Evolutionary conservation across 1,284 basidiomycete genomes (phyloP).

Genomic region (Cutaneotrichosporon dermatis): DNA sequence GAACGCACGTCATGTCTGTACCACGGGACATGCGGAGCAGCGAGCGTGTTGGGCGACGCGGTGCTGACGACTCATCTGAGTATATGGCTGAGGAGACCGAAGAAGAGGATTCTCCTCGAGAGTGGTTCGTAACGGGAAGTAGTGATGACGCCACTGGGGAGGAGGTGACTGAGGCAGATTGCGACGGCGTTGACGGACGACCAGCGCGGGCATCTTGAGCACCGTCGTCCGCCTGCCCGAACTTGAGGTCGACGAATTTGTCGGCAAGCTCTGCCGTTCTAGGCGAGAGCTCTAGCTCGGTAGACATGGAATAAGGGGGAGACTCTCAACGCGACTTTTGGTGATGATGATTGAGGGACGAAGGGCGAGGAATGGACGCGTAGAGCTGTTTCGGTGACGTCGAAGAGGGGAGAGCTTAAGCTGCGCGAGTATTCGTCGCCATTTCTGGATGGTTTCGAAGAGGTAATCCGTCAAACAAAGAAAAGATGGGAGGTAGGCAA

Average conservation of each 20-base stretch:
- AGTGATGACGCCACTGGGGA: not conserved
- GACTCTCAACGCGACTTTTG: too few species aligned
- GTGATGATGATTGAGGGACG: too few species aligned
- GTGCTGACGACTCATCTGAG: slow-evolving; percentile 11
- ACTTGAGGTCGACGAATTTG: not conserved
- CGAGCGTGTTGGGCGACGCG: slow-evolving; percentile 10
- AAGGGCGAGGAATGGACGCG: too few species aligned
- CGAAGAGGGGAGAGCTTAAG: too few species aligned
- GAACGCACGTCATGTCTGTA: slow-evolving; percentile 10
- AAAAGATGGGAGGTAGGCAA: too few species aligned
- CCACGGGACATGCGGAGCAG: slow-evolving; percentile 8
- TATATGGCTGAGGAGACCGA: slow-evolving; percentile 8
- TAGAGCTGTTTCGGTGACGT: too few species aligned
- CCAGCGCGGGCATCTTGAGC: not conserved
- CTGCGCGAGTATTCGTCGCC: too few species aligned
- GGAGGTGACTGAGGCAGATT: not conserved
- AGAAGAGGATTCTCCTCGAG: slow-evolving; percentile 8
- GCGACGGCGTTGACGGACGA: not conserved
- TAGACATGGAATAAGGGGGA: not conserved
- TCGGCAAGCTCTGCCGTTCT: not conserved
- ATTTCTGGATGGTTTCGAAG: too few species aligned
- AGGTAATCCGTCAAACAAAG: too few species aligned
- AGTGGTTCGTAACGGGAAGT: not conserved
- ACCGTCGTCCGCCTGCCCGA: not conserved
- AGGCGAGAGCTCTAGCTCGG: not conserved